Evolutionary conservation across 2,329 filamentous ascomycete genomes (phyloP).

Genomic region (Trichoderma sp.): DNA sequence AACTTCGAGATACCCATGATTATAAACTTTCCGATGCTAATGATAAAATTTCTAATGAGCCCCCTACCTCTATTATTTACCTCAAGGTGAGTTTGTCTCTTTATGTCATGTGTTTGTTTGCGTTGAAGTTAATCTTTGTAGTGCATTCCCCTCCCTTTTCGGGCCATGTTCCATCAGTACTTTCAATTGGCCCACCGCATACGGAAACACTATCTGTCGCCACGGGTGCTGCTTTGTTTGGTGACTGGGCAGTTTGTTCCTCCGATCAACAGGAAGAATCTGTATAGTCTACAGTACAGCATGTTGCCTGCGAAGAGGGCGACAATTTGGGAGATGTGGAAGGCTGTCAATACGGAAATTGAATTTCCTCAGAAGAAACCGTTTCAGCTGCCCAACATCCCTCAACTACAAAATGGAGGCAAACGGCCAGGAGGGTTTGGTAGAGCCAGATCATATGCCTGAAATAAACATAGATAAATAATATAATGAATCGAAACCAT

Average conservation of each 20-base stretch:
- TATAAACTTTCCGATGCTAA: slow-evolving; percentile 47
- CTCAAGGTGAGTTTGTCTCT: slow-evolving; percentile 67
- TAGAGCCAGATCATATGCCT: slow-evolving; percentile 33
- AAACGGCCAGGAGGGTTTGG: slow-evolving; percentile 39
- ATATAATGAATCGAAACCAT: neutral
- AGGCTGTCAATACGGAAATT: slow-evolving; percentile 59
- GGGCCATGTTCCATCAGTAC: slow-evolving; percentile 97
- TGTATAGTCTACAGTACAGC: slow-evolving; percentile 97
- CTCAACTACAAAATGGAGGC: slow-evolving; percentile 40
- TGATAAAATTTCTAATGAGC: slow-evolving; percentile 48
- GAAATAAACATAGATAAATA: neutral
- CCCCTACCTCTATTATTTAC: slow-evolving; percentile 79
- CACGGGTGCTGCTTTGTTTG: slow-evolving; percentile 83
- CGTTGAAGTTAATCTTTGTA: slow-evolving; percentile 40
- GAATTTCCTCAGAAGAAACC: slow-evolving; percentile 49
- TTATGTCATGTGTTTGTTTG: neutral
- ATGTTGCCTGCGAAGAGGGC: slow-evolving; percentile 87
- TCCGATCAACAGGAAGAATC: slow-evolving; percentile 88
- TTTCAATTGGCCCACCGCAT: slow-evolving; percentile 92
- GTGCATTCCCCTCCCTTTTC: slow-evolving; percentile 86
- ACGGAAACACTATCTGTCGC: slow-evolving; percentile 92
- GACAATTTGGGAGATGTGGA: slow-evolving; percentile 85
- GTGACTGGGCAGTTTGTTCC: slow-evolving; percentile 91
- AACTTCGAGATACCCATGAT: slow-evolving; percentile 75
- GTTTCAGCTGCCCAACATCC: slow-evolving; percentile 43